Evolutionary conservation across 164 flowering plant genomes (phyloP).

Genomic region (Pachysandra terminalis): DNA sequence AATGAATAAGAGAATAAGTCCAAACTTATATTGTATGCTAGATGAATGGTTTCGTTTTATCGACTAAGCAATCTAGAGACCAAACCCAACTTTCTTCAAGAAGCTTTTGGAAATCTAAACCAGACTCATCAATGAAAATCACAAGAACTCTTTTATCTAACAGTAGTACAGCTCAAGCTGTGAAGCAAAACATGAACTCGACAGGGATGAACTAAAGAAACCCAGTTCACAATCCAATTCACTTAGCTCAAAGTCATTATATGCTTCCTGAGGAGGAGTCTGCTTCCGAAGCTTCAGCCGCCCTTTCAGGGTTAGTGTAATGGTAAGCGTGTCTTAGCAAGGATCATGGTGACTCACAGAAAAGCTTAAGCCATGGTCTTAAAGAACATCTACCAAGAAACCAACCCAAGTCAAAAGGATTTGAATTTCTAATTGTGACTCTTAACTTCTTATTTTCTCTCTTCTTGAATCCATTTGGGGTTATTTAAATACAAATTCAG

Average conservation of each 20-base stretch:
- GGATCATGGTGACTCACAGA: conserved; percentile 20
- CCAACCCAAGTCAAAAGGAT: conserved; percentile 38
- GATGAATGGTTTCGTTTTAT: no score
- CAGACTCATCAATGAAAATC: background rate
- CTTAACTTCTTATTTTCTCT: conserved; percentile 21
- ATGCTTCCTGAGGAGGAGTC: conserved; percentile 58
- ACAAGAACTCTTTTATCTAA: background rate
- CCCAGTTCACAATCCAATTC: conserved; percentile 15
- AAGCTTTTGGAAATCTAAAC: background rate
- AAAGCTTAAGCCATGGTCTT: conserved; percentile 15
- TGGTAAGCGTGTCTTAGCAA: conserved; percentile 29
- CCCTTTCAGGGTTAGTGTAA: conserved; percentile 65
- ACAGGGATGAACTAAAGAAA: conserved; percentile 3
- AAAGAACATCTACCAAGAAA: conserved; percentile 41
- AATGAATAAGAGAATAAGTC: no score
- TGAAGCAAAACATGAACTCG: conserved; percentile 1
- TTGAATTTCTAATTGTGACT: conserved; percentile 24
- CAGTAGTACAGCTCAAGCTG: conserved; percentile 5
- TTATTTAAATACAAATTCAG: conserved; percentile 37
- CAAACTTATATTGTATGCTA: no score
- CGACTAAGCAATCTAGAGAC: no score
- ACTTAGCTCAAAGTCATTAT: conserved; percentile 50
- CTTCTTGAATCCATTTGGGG: conserved; percentile 20
- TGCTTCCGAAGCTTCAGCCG: conserved; percentile 77
- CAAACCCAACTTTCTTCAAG: background rate